Base-by-base conservation (phyloP, 1,284 basidiomycete genomes). In the Tremellales sp. region DNA sequence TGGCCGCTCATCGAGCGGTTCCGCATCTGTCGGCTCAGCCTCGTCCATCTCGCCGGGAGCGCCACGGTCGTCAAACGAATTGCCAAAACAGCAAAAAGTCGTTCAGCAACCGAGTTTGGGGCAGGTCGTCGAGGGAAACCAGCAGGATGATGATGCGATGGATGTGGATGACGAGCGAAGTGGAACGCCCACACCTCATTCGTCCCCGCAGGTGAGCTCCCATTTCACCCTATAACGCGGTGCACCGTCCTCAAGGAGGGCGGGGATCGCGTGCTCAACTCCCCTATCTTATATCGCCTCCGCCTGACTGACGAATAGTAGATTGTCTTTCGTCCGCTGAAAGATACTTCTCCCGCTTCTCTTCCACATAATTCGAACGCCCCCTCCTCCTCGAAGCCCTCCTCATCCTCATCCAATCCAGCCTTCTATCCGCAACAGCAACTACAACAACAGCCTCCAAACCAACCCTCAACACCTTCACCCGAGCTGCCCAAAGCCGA, bases 121-220 rank as follows among this genome's bases (percentile, higher is more conserved):
- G 5, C 17, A 19, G 10, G 39, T 24, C 23, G 10, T 21, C 19
- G 21, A 40, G 19, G 7, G n/a, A 22, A 21, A 19, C 19, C 5
- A 12, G 15, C 6, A 15, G 6, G 17, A 11, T 7, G 23, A 19
- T 59, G 68, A 68, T 41, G 58, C 65, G 12, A 62, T 56, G 39
- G 56, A 69, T 21, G 6, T 7, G 40, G 39, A 39, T 39, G 39
- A 40, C 5, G 39, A 40, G 19, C 15, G 39, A 12, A 40, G 39
- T 12, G 39, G 61, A 13, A 76, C 74, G 7, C 74, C 73, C 8
- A 75, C 74, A 2, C 73, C 74, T 2, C 73, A 75, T 57, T 75
- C 73, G n/a, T 74, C 72, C 33, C 74, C 74, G 26, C 68, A 73
- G 54, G 74, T 76, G 53, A 64, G 73, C 65, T 27, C 10, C 22